Evolutionary conservation across 208 protist species (phyloP).

Genomic region (Leishmania tarentolae): DNA sequence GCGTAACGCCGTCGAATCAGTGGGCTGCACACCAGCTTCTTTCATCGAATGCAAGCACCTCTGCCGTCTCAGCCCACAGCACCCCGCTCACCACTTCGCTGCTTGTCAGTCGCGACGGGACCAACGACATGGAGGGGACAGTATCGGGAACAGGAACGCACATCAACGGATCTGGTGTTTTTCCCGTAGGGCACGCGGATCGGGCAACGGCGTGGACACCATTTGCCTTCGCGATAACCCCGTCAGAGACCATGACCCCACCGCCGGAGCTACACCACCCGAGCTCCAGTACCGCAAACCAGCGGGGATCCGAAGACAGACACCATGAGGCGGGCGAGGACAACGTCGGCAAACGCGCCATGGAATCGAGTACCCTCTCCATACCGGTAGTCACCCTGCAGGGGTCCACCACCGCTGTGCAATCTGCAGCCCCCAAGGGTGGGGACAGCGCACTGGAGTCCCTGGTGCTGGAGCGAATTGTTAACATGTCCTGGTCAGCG

Average conservation of each 20-base stretch:
- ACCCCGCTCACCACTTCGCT: conserved; percentile 28
- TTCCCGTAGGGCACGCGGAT: conserved; percentile 6
- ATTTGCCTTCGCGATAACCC: conserved; percentile 18
- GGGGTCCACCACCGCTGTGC: background rate
- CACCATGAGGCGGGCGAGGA: conserved; percentile 6
- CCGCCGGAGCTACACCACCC: conserved; percentile 6
- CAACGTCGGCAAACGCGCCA: conserved; percentile 6
- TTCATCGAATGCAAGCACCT: conserved; percentile 34
- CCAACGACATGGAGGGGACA: conserved; percentile 9
- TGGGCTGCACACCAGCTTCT: conserved; percentile 19
- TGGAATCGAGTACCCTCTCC: conserved; percentile 8
- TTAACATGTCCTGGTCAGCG: conserved; percentile 66
- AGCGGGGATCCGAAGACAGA: background rate
- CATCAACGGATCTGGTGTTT: background rate
- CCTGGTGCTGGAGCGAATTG: conserved; percentile 49
- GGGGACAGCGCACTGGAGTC: conserved; percentile 23
- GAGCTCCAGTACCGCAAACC: background rate
- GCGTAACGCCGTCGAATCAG: conserved; percentile 2
- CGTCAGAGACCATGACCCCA: conserved; percentile 18
- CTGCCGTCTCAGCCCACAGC: conserved; percentile 27
- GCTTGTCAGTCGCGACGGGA: conserved; percentile 19
- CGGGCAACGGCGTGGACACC: conserved; percentile 26
- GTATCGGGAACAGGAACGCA: background rate
- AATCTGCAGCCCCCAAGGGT: background rate
- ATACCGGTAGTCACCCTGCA: conserved; percentile 12